Base-by-base conservation (phyloP, 2,329 filamentous ascomycete species). In the Aspergillus glaucus region DNA sequence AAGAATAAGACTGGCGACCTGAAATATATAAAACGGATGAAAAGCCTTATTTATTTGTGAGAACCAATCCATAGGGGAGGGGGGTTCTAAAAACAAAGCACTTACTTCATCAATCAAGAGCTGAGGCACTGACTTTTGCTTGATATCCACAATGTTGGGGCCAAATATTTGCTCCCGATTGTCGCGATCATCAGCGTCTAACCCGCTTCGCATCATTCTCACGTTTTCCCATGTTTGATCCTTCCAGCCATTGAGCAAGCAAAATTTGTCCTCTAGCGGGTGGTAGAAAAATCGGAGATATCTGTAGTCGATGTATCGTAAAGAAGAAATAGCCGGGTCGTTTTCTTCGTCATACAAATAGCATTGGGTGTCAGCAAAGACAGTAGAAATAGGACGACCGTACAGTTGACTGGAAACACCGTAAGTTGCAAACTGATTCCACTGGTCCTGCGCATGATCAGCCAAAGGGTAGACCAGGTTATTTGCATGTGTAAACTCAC, bases 11-110 rank as follows among this genome's bases (percentile, higher is more conserved):
- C 93, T 97, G 43, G 91, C 92, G 60, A 97, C 85, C 70, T 98
- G 93, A 65, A 98, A 98, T 48, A 98, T 86, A 66, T 98, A 98
- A 67, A 98, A 98, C 0, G 93, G 94, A 64, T 98, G 93, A 61
- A 98, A 90, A 17, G 88, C 90, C 81, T 88, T 54, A 15, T 28
- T 17, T 21, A 19, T 12, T 21, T 40, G 17, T 40, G n/a, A 19
- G 17, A 2, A 36, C 9, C 34, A 37, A 40, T 61, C 44, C 57
- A 52, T 43, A 46, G 26, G 26, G 30, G 22, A 14, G 10, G 39
- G 36, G 21, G 3, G 1, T 44, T 43, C 34, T 14, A 43, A 15
- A n/a, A 19, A 17, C 44, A 22, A 48, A 34, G 15, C 19, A 62
- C 69, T 56, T 66, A 88, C 86, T 74, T 98, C 93, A 59, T 98